Evolutionary conservation across 2,329 filamentous ascomycete genomes (phyloP).

Genomic region (Aspergillus transmontanensis): DNA sequence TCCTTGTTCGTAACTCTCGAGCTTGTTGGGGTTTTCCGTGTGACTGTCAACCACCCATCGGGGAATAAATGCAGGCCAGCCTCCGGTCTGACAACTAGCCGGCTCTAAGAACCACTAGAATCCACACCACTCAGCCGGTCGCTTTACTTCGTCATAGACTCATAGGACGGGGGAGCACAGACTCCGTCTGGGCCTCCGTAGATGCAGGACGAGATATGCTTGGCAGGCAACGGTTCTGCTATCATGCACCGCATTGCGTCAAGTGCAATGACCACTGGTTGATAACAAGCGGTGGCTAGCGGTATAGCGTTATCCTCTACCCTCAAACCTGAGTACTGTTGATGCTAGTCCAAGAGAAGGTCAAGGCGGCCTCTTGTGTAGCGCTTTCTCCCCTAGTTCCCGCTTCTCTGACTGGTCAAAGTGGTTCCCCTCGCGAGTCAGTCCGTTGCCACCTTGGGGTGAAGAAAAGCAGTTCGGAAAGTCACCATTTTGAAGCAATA

Average conservation of each 20-base stretch:
- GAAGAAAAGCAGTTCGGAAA: neutral
- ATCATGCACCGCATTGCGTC: conserved; percentile 17
- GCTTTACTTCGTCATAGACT: neutral
- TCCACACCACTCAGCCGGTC: conserved; percentile 11
- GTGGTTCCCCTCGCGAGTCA: neutral
- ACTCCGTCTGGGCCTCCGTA: conserved; percentile 16
- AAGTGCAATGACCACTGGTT: conserved; percentile 7
- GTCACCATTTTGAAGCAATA: neutral
- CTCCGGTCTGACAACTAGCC: neutral
- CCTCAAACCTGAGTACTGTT: neutral
- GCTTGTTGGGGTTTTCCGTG: neutral
- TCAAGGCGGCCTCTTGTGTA: conserved; percentile 6
- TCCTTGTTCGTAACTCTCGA: conserved; percentile 5
- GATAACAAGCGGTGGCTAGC: neutral
- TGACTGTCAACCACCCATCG: neutral
- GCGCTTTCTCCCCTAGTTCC: neutral
- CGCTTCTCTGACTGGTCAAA: neutral
- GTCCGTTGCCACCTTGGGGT: neutral
- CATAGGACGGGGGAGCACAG: conserved; percentile 15
- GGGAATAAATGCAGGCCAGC: neutral
- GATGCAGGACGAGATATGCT: conserved; percentile 16
- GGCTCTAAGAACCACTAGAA: neutral
- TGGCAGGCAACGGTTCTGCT: conserved; percentile 17
- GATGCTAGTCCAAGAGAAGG: neutral
- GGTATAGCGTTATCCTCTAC: neutral